phyloP scores from a whole-genome alignment of 148 eudicot species.

The Chenopodium album region DNA sequence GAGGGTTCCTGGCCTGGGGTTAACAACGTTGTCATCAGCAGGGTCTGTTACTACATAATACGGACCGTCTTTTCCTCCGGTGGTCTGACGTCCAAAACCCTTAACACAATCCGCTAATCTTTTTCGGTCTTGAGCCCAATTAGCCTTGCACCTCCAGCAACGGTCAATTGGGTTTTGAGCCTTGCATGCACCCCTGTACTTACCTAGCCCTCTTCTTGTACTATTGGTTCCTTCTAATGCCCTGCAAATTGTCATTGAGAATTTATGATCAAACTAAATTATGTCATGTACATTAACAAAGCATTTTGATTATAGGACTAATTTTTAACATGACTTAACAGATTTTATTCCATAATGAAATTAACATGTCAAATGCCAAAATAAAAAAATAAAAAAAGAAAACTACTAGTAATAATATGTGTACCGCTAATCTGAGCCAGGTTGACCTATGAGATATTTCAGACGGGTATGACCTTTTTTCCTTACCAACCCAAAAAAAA shows the following conservation, averaged over 20 bases:
- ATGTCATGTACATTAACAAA: not conserved
- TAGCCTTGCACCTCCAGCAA: conserved; percentile 60
- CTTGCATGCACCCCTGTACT: conserved; percentile 40
- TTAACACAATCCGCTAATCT: conserved; percentile 49
- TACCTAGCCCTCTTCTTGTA: conserved; percentile 42
- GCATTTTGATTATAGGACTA: too few relatives aligned
- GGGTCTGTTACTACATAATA: conserved; percentile 47
- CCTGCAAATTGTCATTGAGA: conserved; percentile 8
- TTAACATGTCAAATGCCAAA: too few relatives aligned
- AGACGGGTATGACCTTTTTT: too few relatives aligned
- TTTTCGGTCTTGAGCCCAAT: conserved; percentile 57
- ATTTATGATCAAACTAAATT: not conserved
- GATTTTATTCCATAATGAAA: too few relatives aligned
- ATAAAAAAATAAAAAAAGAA: too few relatives aligned
- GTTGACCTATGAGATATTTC: too few relatives aligned
- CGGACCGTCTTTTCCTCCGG: conserved; percentile 55
- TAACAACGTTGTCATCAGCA: conserved; percentile 40
- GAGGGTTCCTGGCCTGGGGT: conserved; percentile 72
- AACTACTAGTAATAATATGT: too few relatives aligned
- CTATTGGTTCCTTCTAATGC: conserved; percentile 34
- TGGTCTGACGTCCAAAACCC: conserved; percentile 59
- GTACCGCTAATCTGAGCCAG: too few relatives aligned
- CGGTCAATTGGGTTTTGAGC: conserved; percentile 70
- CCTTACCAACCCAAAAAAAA: too few relatives aligned
- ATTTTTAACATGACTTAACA: too few relatives aligned